Conservation (phyloP, 2,329 filamentous ascomycete species). For the Botryotinia convoluta region DNA sequence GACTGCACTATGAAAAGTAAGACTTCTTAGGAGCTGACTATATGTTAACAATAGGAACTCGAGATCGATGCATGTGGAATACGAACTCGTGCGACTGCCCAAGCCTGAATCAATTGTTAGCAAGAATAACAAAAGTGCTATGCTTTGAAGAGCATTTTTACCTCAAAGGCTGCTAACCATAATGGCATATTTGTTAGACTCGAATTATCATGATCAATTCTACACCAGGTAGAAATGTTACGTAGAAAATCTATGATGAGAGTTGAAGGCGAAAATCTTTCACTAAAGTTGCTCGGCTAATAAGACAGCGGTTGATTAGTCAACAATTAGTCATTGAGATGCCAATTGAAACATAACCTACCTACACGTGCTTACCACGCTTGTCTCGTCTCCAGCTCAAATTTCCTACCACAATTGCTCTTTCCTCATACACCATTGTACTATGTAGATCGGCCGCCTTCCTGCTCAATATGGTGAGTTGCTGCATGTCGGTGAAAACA, state of each 20-base stretch:
- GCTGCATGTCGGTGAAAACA: background rate
- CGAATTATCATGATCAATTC: slow-evolving; percentile 16
- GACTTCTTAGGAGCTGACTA: slow-evolving; percentile 50
- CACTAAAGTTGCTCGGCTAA: background rate
- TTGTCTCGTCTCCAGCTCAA: background rate
- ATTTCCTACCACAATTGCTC: background rate
- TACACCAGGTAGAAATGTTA: background rate
- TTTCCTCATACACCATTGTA: background rate
- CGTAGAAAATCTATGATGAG: background rate
- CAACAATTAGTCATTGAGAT: background rate
- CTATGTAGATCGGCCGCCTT: background rate
- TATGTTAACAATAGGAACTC: slow-evolving; percentile 9
- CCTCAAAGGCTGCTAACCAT: slow-evolving; percentile 43
- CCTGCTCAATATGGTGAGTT: background rate
- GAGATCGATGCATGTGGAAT: background rate
- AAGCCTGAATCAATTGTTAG: slow-evolving; percentile 27
- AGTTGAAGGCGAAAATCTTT: slow-evolving; percentile 5
- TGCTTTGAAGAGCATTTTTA: slow-evolving; percentile 25
- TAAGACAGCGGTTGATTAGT: background rate
- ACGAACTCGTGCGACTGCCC: slow-evolving; percentile 33
- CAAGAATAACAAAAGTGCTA: background rate
- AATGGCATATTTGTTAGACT: slow-evolving; percentile 27
- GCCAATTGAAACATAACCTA: background rate
- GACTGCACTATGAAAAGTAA: slow-evolving; percentile 53
- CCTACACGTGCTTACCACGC: background rate